These are phyloP conservation scores for Paragyromitra xinjiangensis DNA, from an alignment of 495 filamentous ascomycete species.

Conservation along the genomic window DNA sequence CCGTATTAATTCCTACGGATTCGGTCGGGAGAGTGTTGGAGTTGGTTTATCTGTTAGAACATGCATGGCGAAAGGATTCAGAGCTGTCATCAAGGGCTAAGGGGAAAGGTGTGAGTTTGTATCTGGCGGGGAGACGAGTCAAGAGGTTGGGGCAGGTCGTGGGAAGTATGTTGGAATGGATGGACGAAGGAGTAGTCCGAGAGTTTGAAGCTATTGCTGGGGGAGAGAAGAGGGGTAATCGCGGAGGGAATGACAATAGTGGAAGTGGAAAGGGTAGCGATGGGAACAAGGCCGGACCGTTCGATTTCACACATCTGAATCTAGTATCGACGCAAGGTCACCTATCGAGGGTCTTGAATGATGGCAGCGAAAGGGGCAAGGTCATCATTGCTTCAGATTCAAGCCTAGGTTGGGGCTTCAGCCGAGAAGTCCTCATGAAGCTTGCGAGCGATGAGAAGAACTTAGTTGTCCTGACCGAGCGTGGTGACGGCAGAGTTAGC, in stretches of 20 bases:
- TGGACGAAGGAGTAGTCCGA: constrained; percentile 90
- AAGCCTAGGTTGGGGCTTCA: constrained; percentile 94
- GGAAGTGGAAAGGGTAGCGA: constrained; percentile 60
- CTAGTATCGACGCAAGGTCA: constrained; percentile 55
- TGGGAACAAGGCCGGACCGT: constrained; percentile 71
- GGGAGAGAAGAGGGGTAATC: constrained; percentile 62
- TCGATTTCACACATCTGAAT: constrained; percentile 87
- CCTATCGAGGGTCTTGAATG: constrained; percentile 60
- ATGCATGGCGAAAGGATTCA: constrained; percentile 77
- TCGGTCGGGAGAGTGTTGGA: constrained; percentile 95
- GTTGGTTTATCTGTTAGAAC: constrained; percentile 88
- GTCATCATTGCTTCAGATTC: constrained; percentile 92
- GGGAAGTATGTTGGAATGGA: constrained; percentile 98
- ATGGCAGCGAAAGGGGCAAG: constrained; percentile 62
- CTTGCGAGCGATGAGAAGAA: constrained; percentile 80
- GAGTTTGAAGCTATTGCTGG: constrained; percentile 85
- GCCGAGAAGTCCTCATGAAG: constrained; percentile 78
- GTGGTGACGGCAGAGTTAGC: constrained; percentile 50
- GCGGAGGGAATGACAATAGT: constrained; percentile 58
- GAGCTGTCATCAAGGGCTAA: constrained; percentile 65
- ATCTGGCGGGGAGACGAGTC: constrained; percentile 79
- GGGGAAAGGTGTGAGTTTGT: constrained; percentile 75
- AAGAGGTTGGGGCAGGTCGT: constrained; percentile 66
- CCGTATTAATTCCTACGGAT: constrained; percentile 94
- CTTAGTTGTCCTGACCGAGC: constrained; percentile 83